A percentile compares a stretch with the other conserved stretches of the same genome.
Conservation (phyloP, 345 rosid species). For the Brassica nigra region DNA sequence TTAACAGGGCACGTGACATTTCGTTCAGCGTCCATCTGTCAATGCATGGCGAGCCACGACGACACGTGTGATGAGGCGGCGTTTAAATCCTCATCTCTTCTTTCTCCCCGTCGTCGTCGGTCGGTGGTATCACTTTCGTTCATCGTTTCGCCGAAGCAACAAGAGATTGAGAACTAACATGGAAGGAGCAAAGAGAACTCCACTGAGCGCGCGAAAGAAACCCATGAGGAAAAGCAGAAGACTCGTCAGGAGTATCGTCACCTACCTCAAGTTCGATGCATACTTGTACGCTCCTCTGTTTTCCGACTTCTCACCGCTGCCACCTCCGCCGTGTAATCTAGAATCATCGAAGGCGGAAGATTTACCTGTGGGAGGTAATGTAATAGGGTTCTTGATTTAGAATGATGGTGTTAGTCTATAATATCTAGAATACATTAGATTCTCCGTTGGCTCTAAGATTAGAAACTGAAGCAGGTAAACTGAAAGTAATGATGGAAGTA, state of each 20-base stretch:
- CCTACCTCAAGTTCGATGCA: conserved; percentile 50
- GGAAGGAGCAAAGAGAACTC: conserved; percentile 13
- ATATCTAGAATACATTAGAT: neutral
- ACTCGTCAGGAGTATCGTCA: conserved; percentile 26
- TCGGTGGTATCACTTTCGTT: neutral
- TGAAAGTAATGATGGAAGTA: conserved; percentile 31
- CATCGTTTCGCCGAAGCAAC: neutral
- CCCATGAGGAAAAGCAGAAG: conserved; percentile 40
- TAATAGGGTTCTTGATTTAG: neutral
- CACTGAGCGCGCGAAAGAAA: conserved; percentile 21
- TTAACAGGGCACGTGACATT: conserved; percentile 23
- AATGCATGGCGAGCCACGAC: neutral
- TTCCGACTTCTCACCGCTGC: neutral
- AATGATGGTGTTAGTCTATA: neutral
- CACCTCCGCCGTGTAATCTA: neutral
- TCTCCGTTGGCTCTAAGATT: neutral
- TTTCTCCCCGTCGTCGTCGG: neutral
- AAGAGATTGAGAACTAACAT: neutral
- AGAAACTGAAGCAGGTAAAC: conserved; percentile 16
- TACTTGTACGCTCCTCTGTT: conserved; percentile 58
- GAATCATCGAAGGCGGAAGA: conserved; percentile 1
- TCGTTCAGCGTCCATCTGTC: conserved; percentile 15
- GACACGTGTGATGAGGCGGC: conserved; percentile 36
- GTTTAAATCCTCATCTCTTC: conserved; percentile 3
- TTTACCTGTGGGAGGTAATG: conserved; percentile 16